Evolutionary conservation across 257 asterid genomes (phyloP).

Genomic region (Nemophila menziesii): DNA sequence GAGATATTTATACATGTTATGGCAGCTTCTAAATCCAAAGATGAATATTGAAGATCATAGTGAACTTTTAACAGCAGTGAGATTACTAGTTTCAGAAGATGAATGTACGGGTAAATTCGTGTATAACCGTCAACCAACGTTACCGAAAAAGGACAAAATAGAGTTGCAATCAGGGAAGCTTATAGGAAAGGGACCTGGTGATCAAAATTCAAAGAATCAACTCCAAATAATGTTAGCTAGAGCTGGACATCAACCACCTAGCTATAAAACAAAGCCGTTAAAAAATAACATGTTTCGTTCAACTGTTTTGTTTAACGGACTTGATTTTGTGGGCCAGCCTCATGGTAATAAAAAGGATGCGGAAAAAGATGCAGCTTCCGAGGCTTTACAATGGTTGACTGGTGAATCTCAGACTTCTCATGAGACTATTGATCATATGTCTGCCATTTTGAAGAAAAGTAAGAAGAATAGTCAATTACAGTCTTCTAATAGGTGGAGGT

Average conservation of each 20-base stretch:
- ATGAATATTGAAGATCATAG: slow-evolving; percentile 31
- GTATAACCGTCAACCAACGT: slow-evolving; percentile 44
- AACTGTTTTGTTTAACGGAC: slow-evolving; percentile 61
- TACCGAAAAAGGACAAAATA: slow-evolving; percentile 31
- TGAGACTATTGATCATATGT: slow-evolving; percentile 40
- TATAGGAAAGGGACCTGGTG: slow-evolving; percentile 27
- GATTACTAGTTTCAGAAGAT: slow-evolving; percentile 70
- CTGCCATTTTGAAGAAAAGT: slow-evolving; percentile 57
- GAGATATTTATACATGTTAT: slow-evolving; percentile 7
- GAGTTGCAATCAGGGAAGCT: slow-evolving; percentile 14
- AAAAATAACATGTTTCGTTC: slow-evolving; percentile 62
- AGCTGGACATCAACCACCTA: slow-evolving; percentile 71
- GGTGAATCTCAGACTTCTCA: slow-evolving; percentile 60
- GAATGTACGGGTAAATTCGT: slow-evolving; percentile 83
- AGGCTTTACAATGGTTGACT: slow-evolving; percentile 80
- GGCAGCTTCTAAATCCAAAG: slow-evolving; percentile 71
- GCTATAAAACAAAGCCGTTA: slow-evolving; percentile 52
- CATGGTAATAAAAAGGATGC: slow-evolving; percentile 80
- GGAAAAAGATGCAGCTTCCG: slow-evolving; percentile 87
- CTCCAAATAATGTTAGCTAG: slow-evolving; percentile 65
- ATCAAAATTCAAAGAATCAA: slow-evolving; percentile 51
- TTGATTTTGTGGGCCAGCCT: slow-evolving; percentile 70
- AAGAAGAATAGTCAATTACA: slow-evolving; percentile 32
- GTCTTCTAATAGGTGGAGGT: slow-evolving; percentile 62
- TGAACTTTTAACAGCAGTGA: slow-evolving; percentile 66